Percentiles rank a stretch among this genome's conserved stretches.
These are phyloP conservation scores for Ceratorhiza oryzae-sativae DNA, from an alignment of 1,284 basidiomycete genomes.

Conservation along the genomic window DNA sequence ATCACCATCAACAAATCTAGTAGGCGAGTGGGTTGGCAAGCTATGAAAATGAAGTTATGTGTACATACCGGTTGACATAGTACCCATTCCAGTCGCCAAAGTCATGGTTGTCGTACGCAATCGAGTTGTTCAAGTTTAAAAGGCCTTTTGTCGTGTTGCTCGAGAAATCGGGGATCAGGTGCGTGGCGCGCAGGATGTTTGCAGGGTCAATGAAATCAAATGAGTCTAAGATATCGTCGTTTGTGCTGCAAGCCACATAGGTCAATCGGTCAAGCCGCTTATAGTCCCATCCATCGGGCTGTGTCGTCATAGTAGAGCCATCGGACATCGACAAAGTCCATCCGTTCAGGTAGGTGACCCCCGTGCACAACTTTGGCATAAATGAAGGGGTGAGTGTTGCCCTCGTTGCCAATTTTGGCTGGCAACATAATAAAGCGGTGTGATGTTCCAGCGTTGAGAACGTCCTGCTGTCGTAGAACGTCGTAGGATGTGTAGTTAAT, in stretches of 20 bases:
- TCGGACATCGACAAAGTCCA: slow-evolving; percentile 48
- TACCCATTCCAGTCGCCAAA: slow-evolving; percentile 43
- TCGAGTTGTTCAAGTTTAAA: background rate
- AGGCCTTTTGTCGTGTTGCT: background rate
- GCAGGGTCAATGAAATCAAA: slow-evolving; percentile 41
- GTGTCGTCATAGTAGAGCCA: slow-evolving; percentile 45
- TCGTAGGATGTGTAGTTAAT: slow-evolving; percentile 50
- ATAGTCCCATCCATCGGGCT: slow-evolving; percentile 26
- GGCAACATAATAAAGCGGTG: slow-evolving; percentile 50
- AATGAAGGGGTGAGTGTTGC: slow-evolving; percentile 48
- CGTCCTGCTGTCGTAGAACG: slow-evolving; percentile 50
- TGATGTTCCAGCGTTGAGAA: slow-evolving; percentile 50
- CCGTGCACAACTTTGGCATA: slow-evolving; percentile 49
- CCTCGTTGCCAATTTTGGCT: background rate
- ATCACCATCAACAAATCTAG: background rate
- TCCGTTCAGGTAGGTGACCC: background rate
- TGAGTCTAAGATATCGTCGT: slow-evolving; percentile 7
- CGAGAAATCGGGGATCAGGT: slow-evolving; percentile 21
- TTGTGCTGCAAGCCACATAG: background rate
- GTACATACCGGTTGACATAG: slow-evolving; percentile 46
- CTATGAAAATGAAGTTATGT: background rate
- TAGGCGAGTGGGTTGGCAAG: background rate
- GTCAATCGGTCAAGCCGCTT: background rate
- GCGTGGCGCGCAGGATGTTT: slow-evolving; percentile 17
- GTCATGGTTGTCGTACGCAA: background rate